Conservation (phyloP, 805 yeast species). For the Candida pseudoglaebosa region DNA sequence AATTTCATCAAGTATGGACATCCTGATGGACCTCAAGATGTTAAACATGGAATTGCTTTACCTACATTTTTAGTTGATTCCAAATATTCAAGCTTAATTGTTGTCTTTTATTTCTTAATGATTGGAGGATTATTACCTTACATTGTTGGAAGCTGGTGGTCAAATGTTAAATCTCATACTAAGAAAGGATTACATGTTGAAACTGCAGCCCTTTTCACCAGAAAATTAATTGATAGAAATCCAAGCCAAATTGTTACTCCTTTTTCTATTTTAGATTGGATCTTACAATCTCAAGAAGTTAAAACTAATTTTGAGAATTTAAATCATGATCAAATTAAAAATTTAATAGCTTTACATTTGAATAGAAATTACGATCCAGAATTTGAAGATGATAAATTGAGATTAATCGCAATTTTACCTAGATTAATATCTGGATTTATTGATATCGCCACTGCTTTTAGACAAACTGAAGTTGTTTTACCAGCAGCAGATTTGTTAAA, state of each 20-base stretch:
- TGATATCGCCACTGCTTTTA: slow-evolving; percentile 78
- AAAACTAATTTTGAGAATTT: slow-evolving; percentile 36
- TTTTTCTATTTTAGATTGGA: slow-evolving; percentile 52
- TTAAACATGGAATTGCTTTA: slow-evolving; percentile 88
- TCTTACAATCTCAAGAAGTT: slow-evolving; percentile 68
- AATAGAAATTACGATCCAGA: slow-evolving; percentile 40
- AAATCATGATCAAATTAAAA: slow-evolving; percentile 45
- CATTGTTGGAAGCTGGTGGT: slow-evolving; percentile 90
- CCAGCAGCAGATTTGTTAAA: slow-evolving; percentile 65
- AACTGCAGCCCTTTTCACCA: slow-evolving; percentile 78
- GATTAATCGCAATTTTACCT: slow-evolving; percentile 61
- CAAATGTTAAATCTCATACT: slow-evolving; percentile 70
- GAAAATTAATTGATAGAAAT: slow-evolving; percentile 66
- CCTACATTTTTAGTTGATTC: slow-evolving; percentile 91
- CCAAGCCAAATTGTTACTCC: slow-evolving; percentile 65
- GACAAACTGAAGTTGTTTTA: slow-evolving; percentile 61
- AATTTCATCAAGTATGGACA: slow-evolving; percentile 88
- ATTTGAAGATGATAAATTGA: slow-evolving; percentile 41
- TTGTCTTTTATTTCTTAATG: slow-evolving; percentile 58
- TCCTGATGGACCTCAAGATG: slow-evolving; percentile 95
- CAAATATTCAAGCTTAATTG: slow-evolving; percentile 60
- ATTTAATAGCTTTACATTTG: slow-evolving; percentile 54
- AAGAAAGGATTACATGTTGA: slow-evolving; percentile 76
- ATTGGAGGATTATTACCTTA: slow-evolving; percentile 79
- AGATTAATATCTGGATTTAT: slow-evolving; percentile 65